A percentile compares a stretch with the other conserved stretches of the same genome.
Conservation (phyloP, 1,139 yeast species). For the Wickerhamiella pararugosa region DNA sequence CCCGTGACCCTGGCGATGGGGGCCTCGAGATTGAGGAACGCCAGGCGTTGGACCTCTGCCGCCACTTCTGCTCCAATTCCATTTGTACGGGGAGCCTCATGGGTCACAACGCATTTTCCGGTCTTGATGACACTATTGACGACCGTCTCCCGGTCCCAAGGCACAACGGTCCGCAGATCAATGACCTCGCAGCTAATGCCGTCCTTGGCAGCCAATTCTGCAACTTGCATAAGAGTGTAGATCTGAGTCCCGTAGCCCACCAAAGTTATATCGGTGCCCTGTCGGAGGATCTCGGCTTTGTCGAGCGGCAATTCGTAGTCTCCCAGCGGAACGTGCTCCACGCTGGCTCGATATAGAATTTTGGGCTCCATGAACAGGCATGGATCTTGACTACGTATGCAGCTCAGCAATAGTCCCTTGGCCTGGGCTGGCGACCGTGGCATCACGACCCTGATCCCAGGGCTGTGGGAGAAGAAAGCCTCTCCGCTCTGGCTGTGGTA, state of each 20-base stretch:
- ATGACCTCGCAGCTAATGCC: slow-evolving; percentile 24
- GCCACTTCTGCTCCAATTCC: slow-evolving; percentile 26
- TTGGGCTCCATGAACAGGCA: slow-evolving; percentile 28
- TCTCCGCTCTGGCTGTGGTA: slow-evolving; percentile 27
- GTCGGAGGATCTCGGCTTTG: slow-evolving; percentile 22
- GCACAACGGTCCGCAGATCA: slow-evolving; percentile 24
- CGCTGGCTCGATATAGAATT: slow-evolving; percentile 23
- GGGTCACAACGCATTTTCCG: slow-evolving; percentile 23
- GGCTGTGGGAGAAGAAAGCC: slow-evolving; percentile 24
- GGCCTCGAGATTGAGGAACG: slow-evolving; percentile 24
- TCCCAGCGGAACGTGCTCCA: slow-evolving; percentile 24
- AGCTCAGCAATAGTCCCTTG: slow-evolving; percentile 23
- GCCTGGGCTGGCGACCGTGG: slow-evolving; percentile 27
- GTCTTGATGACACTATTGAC: slow-evolving; percentile 23
- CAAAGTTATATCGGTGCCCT: slow-evolving; percentile 23
- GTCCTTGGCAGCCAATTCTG: slow-evolving; percentile 20
- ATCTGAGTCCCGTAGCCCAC: slow-evolving; percentile 25
- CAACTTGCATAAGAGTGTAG: slow-evolving; percentile 23
- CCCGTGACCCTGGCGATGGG: slow-evolving; percentile 26
- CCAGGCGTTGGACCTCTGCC: slow-evolving; percentile 23
- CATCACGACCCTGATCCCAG: slow-evolving; percentile 25
- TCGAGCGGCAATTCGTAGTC: slow-evolving; percentile 24
- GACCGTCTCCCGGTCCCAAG: slow-evolving; percentile 27
- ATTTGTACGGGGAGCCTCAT: slow-evolving; percentile 23
- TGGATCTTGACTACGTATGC: slow-evolving; percentile 23